Conservation (phyloP, 352 stramenopile species). For the Phytopythium ostracodes region DNA sequence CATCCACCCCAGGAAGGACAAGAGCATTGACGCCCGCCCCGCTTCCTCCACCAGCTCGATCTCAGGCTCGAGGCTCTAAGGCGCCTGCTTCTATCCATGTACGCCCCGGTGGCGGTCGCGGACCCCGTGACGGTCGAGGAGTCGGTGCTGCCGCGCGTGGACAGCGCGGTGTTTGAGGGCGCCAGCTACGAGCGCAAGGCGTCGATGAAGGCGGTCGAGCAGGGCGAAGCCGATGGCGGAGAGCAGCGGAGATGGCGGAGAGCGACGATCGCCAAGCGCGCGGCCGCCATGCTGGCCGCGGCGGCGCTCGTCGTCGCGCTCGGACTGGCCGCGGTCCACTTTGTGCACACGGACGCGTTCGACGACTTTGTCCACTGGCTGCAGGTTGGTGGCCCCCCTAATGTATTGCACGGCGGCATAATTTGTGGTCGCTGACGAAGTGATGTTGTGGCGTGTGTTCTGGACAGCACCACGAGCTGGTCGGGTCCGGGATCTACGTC, state of each 20-base stretch:
- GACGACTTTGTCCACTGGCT: constrained; percentile 45
- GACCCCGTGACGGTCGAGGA: neutral
- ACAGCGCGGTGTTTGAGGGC: neutral
- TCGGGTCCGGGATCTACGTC: constrained; percentile 42
- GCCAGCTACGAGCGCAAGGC: constrained; percentile 4
- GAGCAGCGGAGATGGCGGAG: neutral
- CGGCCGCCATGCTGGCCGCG: constrained; percentile 16
- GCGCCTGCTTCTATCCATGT: constrained; percentile 6
- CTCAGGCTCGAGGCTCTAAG: neutral
- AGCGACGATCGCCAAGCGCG: neutral
- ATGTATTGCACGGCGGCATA: too few relatives aligned
- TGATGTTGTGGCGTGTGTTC: too few relatives aligned
- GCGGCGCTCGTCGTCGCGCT: constrained; percentile 17
- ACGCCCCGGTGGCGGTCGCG: constrained; percentile 13
- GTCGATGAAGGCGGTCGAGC: neutral
- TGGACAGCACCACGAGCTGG: constrained; percentile 26
- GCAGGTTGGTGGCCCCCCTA: too few relatives aligned
- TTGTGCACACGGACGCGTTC: constrained; percentile 46
- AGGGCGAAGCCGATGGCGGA: neutral
- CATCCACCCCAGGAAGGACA: too few relatives aligned
- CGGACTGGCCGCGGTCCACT: constrained; percentile 23
- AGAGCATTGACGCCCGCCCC: too few relatives aligned
- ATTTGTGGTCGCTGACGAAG: too few relatives aligned
- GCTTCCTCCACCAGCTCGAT: neutral
- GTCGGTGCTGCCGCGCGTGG: constrained; percentile 7